Evolutionary conservation across 495 filamentous ascomycete genomes (phyloP).

Genomic region (Aspergillus sclerotiicarbonarius): DNA sequence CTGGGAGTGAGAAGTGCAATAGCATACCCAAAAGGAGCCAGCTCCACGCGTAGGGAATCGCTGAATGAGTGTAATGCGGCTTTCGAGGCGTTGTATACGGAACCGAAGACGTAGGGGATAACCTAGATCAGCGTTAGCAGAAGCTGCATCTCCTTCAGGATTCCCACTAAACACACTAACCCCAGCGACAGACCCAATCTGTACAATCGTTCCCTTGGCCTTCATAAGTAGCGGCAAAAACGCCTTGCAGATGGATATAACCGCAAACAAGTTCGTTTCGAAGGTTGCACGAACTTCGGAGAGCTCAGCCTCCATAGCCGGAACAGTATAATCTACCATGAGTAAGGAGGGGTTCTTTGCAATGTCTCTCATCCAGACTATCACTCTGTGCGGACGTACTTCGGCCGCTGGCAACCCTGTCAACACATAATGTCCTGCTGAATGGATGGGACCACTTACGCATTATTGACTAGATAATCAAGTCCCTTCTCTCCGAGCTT

Average conservation of each 20-base stretch:
- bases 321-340: conserved; percentile 55
- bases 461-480: conserved; percentile 63
- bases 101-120: conserved; percentile 55
- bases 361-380: not conserved
- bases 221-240: conserved; percentile 59
- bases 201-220: conserved; percentile 59
- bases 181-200: conserved; percentile 57
- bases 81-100: conserved; percentile 63
- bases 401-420: conserved; percentile 30
- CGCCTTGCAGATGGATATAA: conserved; percentile 58
- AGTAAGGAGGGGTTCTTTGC: conserved; percentile 6
- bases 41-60: conserved; percentile 58
- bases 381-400: conserved; percentile 27
- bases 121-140: conserved; percentile 23
- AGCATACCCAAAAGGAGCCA: conserved; percentile 45
- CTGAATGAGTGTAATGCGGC: conserved; percentile 61
- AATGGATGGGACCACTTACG: conserved; percentile 33
- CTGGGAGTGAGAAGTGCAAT: not conserved
- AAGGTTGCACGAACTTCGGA: conserved; percentile 52
- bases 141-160: not conserved
- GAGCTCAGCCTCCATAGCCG: conserved; percentile 55
- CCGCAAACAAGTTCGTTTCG: conserved; percentile 58
- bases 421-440: conserved; percentile 4
- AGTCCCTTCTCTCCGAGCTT: conserved; percentile 46
- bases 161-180: conserved; percentile 16